A percentile compares a stretch with the other conserved stretches of the same genome.
phyloP scores from a whole-genome alignment of 495 filamentous ascomycete genomes.

The Penicillium paxilli region DNA sequence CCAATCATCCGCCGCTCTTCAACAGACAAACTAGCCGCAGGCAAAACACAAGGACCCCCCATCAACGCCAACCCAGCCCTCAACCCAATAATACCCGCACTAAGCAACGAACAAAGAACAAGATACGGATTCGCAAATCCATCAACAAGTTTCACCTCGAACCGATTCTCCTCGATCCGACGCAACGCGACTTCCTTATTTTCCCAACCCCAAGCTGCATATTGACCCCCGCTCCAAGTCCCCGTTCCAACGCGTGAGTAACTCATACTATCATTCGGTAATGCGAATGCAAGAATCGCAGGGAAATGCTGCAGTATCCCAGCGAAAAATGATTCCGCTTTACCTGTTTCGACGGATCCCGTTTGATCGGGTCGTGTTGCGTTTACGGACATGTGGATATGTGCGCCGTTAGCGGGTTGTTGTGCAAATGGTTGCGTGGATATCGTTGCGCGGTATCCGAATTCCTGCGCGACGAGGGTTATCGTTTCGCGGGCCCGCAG shows the following conservation, averaged over 20 bases:
- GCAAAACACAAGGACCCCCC: conserved; percentile 49
- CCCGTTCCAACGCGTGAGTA: conserved; percentile 67
- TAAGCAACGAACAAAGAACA: conserved; percentile 59
- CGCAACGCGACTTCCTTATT: conserved; percentile 72
- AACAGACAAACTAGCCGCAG: conserved; percentile 50
- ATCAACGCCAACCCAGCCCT: conserved; percentile 36
- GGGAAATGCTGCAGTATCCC: conserved; percentile 65
- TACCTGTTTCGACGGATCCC: conserved; percentile 6
- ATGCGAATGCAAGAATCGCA: conserved; percentile 65
- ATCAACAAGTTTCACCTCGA: conserved; percentile 71
- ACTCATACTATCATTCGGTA: conserved; percentile 55
- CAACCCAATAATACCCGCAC: conserved; percentile 58
- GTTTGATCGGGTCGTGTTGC: neutral
- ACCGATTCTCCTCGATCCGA: conserved; percentile 60
- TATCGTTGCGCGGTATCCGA: conserved; percentile 58
- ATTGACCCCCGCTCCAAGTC: conserved; percentile 70
- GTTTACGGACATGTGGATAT: conserved; percentile 67
- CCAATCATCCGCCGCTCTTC: conserved; percentile 39
- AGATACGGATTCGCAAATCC: conserved; percentile 75
- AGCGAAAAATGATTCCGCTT: conserved; percentile 60
- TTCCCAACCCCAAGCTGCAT: conserved; percentile 74
- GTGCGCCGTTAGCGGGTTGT: conserved; percentile 61
- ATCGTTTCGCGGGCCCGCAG: conserved; percentile 67
- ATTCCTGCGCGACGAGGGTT: conserved; percentile 49
- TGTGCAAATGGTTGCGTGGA: conserved; percentile 61